Base-by-base conservation (phyloP, 2,329 filamentous ascomycete species). In the Fusarium dimerum region DNA sequence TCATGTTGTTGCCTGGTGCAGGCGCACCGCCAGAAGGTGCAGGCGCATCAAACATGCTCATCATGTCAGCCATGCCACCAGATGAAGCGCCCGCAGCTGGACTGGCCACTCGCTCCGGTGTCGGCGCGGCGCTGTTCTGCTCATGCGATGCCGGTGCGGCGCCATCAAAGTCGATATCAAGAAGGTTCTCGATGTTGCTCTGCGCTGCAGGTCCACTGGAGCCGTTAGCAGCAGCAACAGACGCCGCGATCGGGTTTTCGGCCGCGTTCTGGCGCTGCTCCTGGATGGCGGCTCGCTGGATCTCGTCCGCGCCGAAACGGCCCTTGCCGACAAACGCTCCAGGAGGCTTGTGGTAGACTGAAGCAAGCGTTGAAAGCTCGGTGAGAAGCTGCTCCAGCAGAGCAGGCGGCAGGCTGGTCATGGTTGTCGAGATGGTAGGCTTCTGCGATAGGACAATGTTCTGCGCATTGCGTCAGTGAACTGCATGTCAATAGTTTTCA, bases 251-350 rank as follows among this genome's bases (percentile, higher is more conserved):
- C 1, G 94, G 93, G 70, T 97, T 97, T 64, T 97, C 94, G 56
- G 86, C 89, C 1, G 90, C 90, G 65, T 97, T 91, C 73, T 97
- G 86, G 59, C 89, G 84, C 77, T 96, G 92, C 76, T 99, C 94
- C 77, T 96, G 92, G 68, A 99, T 96, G 55, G 94, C 94, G 46
- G 93, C 93, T 61, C 89, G 88, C 73, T 97, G 94, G 67, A 99
- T 91, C 55, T 90, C 92, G 71, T 96, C 92, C 45, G 94, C 92
- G 38, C 93, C 94, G 63, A 90, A 97, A 42, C 93, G 87, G 40
- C 94, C 94, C 74, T 96, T 92, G 62, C 94, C 94, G 52, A 99
- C 88, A 73, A 99, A 99, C n/a, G 93, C 92, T 80, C 96, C 91
- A 42, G 94, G 92, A 9, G 92, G 92, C 76, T 96, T 97, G 83